phyloP scores from a whole-genome alignment of 1,284 basidiomycete genomes.

The Prillingera fragicola region DNA sequence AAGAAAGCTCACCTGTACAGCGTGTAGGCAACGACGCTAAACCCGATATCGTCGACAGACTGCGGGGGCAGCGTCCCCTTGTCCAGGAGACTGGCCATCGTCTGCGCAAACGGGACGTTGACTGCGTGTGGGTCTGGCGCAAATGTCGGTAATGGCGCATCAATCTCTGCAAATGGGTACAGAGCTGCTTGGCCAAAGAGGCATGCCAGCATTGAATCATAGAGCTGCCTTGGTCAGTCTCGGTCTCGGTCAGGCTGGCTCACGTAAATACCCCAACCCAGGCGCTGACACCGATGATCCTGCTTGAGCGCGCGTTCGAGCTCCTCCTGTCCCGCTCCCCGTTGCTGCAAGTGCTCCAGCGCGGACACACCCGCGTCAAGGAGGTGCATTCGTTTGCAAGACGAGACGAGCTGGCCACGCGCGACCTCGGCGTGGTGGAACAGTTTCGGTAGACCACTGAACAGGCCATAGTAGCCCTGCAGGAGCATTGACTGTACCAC shows the following conservation, averaged over 20 bases:
- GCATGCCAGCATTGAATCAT: constrained; percentile 19
- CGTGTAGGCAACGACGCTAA: constrained; percentile 15
- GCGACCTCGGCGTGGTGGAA: constrained; percentile 20
- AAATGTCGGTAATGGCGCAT: constrained; percentile 5
- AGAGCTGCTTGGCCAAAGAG: constrained; percentile 18
- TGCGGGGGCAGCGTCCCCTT: constrained; percentile 10
- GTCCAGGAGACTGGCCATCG: constrained; percentile 16
- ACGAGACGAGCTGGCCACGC: constrained; percentile 12
- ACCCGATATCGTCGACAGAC: constrained; percentile 16
- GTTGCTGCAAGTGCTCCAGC: constrained; percentile 6
- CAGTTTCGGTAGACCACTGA: constrained; percentile 20
- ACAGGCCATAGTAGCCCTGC: constrained; percentile 19
- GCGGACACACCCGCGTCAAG: constrained; percentile 15
- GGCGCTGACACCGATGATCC: constrained; percentile 15
- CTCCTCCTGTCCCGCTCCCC: constrained; percentile 6
- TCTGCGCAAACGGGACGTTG: constrained; percentile 7
- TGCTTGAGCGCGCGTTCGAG: constrained; percentile 13
- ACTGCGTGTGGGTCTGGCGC: background rate
- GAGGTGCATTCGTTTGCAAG: constrained; percentile 21
- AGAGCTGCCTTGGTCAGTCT: constrained; percentile 11
- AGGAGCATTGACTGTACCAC: constrained; percentile 21
- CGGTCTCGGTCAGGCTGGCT: background rate
- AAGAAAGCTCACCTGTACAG: constrained; percentile 16
- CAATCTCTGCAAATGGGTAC: constrained; percentile 15
- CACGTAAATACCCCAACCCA: constrained; percentile 28